Percentiles rank a stretch among this genome's conserved stretches.
These are phyloP conservation scores for Rhazya stricta DNA, from an alignment of 257 asterid species.

Conservation along the genomic window DNA sequence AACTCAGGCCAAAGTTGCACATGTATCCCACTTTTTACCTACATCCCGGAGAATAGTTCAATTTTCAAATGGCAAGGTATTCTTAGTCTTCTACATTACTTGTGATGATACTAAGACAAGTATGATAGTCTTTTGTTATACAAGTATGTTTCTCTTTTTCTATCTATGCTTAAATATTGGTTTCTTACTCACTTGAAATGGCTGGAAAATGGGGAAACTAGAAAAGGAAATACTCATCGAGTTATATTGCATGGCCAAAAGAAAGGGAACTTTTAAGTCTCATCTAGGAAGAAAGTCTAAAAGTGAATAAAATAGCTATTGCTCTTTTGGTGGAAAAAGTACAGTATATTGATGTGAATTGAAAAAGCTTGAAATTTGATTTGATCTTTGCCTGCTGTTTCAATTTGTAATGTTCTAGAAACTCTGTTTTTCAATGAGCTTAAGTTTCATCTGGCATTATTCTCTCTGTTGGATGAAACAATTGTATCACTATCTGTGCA, in stretches of 20 bases:
- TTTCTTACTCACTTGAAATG: background rate
- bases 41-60: conserved; percentile 95
- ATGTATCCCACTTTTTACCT: conserved; percentile 74
- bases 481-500: background rate
- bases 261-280: background rate
- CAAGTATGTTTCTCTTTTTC: background rate
- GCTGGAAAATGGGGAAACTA: background rate
- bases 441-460: background rate
- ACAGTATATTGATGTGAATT: background rate
- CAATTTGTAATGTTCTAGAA: background rate
- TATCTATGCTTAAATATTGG: background rate
- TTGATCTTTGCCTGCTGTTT: background rate
- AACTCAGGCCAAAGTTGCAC: conserved; percentile 38
- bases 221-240: background rate
- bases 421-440: background rate
- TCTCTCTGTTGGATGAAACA: background rate
- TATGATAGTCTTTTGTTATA: background rate
- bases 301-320: background rate
- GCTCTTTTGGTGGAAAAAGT: background rate
- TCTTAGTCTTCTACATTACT: conserved; percentile 4
- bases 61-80: conserved; percentile 86
- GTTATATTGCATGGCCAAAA: background rate
- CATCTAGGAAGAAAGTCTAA: background rate
- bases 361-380: background rate
- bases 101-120: background rate